Evolutionary conservation across 345 rosid genomes (phyloP).

Genomic region (Nephelium lappaceum): DNA sequence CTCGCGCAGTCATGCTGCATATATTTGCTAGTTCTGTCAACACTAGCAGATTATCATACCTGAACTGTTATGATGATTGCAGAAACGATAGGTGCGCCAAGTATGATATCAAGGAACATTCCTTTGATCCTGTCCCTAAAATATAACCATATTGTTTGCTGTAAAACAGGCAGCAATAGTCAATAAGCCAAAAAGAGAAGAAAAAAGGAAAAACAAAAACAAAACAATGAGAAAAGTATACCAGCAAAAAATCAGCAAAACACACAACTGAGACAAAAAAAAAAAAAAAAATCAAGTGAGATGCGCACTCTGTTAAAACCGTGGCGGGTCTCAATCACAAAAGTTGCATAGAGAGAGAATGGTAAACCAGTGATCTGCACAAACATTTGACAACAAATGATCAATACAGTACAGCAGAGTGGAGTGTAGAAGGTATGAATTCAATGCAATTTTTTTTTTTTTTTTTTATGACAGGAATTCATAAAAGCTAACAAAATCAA

Average conservation of each 20-base stretch:
- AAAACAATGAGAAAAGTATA: neutral
- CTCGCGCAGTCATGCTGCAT: slow-evolving; percentile 1
- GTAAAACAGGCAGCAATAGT: slow-evolving; percentile 33
- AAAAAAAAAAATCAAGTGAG: slow-evolving; percentile 21
- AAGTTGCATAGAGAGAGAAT: slow-evolving; percentile 93
- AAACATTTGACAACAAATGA: slow-evolving; percentile 24
- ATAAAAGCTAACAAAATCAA: neutral
- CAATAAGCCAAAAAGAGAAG: slow-evolving; percentile 12
- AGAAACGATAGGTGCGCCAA: slow-evolving; percentile 90
- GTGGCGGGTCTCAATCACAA: slow-evolving; percentile 96
- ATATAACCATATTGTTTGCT: slow-evolving; percentile 98
- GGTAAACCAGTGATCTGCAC: slow-evolving; percentile 95
- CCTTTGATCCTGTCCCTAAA: slow-evolving; percentile 87
- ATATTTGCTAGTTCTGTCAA: slow-evolving; percentile 8
- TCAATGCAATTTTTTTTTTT: neutral
- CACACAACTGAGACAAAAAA: slow-evolving; percentile 4
- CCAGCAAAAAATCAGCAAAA: neutral
- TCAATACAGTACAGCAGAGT: slow-evolving; percentile 23
- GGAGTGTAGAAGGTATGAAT: neutral
- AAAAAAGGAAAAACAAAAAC: neutral
- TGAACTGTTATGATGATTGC: slow-evolving; percentile 84
- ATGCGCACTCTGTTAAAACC: slow-evolving; percentile 90
- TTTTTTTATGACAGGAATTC: neutral
- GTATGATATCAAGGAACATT: slow-evolving; percentile 62
- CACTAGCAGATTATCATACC: slow-evolving; percentile 46